Evolutionary conservation across 176 grass and related monocot genomes (phyloP).

Genomic region (Rhynchospora tenuis): DNA sequence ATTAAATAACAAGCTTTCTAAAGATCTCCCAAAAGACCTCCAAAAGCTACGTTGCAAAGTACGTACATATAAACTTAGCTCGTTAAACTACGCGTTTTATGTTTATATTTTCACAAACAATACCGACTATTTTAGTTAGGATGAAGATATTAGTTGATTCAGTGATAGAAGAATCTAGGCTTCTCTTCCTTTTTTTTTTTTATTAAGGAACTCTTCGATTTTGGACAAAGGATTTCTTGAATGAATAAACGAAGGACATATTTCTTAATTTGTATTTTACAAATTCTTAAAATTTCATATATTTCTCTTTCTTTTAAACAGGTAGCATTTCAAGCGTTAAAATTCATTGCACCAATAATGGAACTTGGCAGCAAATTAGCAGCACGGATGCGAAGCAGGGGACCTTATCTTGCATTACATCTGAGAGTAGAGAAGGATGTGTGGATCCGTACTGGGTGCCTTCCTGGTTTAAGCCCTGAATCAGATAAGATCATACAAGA

Average conservation of each 20-base stretch:
- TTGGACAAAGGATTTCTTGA: no score
- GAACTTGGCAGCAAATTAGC: constrained; percentile 34
- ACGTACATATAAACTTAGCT: not conserved
- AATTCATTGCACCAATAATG: constrained; percentile 29
- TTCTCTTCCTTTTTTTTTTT: no score
- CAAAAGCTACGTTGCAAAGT: constrained; percentile 62
- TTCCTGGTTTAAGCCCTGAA: constrained; percentile 29
- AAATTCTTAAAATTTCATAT: not conserved
- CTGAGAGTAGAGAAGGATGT: constrained; percentile 50
- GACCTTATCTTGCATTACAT: constrained; percentile 47
- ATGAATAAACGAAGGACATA: no score
- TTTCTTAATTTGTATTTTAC: not conserved
- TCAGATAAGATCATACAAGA: constrained; percentile 28
- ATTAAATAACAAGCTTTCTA: constrained; percentile 43
- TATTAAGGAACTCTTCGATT: no score
- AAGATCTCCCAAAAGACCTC: constrained; percentile 43
- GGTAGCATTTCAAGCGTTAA: constrained; percentile 45
- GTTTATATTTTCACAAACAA: not conserved
- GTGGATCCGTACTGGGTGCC: constrained; percentile 44
- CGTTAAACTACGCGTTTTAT: not conserved
- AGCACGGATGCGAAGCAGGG: constrained; percentile 32
- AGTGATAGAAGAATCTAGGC: no score
- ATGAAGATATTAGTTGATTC: no score
- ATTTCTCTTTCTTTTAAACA: not conserved
- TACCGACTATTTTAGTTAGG: no score